Evolutionary conservation across 106 monocot genomes (phyloP).

Genomic region (Allium fistulosum): DNA sequence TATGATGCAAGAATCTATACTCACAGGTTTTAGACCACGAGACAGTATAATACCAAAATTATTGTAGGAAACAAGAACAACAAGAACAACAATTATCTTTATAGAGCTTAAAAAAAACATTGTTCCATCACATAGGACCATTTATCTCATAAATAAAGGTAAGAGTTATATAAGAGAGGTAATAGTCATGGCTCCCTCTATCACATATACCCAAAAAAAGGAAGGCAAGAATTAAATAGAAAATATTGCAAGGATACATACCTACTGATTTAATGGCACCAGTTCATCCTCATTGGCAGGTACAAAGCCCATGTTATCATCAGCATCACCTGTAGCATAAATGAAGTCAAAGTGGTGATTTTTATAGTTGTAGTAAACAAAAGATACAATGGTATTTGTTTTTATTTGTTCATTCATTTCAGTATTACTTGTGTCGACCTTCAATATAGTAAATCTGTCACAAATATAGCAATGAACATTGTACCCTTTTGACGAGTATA

Average conservation of each 20-base stretch:
- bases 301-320: slow-evolving; percentile 9
- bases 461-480: slow-evolving; percentile 1
- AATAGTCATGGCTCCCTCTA: neutral
- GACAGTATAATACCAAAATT: too few relatives aligned
- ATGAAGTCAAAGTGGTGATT: neutral
- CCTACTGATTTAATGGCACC: slow-evolving; percentile 2
- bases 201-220: too few relatives aligned
- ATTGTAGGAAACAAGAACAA: too few relatives aligned
- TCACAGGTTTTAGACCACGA: too few relatives aligned
- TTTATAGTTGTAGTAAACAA: neutral
- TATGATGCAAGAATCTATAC: too few relatives aligned
- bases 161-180: neutral
- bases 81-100: neutral
- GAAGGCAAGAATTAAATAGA: too few relatives aligned
- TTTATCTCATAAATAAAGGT: neutral
- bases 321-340: slow-evolving; percentile 11
- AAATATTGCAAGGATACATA: neutral
- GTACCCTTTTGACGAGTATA: neutral
- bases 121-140: neutral
- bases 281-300: neutral
- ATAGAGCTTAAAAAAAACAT: neutral
- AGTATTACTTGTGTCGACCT: too few relatives aligned
- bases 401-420: too few relatives aligned
- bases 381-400: too few relatives aligned
- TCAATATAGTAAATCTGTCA: neutral